Conservation (phyloP, 2,329 filamentous ascomycete species). For the Bipolaris bicolor region DNA sequence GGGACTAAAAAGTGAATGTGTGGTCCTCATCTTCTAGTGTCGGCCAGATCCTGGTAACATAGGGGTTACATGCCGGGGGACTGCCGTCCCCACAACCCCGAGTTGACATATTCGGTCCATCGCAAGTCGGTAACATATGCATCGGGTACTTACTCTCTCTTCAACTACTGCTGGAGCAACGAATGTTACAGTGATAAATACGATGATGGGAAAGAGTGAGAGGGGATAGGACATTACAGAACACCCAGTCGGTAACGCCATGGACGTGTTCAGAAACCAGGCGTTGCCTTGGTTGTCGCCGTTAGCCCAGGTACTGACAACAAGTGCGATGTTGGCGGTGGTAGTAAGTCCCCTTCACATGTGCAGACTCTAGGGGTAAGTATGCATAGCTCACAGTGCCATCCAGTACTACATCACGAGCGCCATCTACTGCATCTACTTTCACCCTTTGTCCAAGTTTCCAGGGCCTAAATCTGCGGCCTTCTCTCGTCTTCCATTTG, state of each 20-base stretch:
- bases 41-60: not conserved
- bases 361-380: not conserved
- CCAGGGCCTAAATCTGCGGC: conserved; percentile 5
- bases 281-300: not conserved
- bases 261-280: not conserved
- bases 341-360: not conserved
- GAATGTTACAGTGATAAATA: not conserved
- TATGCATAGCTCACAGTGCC: not conserved
- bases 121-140: not conserved
- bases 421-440: conserved; percentile 1
- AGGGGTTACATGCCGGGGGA: not conserved
- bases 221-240: not conserved
- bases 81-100: not conserved
- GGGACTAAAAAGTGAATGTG: not conserved
- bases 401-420: conserved; percentile 2
- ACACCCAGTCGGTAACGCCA: not conserved
- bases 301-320: not conserved
- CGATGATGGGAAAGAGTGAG: not conserved
- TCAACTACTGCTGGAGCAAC: not conserved
- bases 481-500: conserved; percentile 11
- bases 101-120: not conserved
- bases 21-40: not conserved
- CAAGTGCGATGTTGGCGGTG: not conserved
- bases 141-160: not conserved
- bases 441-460: conserved; percentile 5